Evolutionary conservation across 306 rosid species (phyloP).

Genomic region (Glycine soja): DNA sequence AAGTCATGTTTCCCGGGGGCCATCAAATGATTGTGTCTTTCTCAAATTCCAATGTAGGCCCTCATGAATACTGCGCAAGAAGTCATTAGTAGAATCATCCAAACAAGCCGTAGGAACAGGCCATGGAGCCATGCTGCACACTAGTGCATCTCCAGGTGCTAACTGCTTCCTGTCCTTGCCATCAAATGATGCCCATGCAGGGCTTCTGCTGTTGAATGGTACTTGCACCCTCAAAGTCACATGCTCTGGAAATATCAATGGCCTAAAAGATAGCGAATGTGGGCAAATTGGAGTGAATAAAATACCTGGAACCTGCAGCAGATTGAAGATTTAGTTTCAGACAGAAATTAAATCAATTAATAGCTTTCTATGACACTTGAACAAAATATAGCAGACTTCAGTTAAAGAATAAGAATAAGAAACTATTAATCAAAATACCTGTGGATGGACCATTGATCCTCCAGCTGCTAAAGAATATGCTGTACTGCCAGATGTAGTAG

Average conservation of each 20-base stretch:
- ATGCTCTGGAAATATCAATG: slow-evolving; percentile 87
- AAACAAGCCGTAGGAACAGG: slow-evolving; percentile 96
- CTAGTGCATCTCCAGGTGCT: slow-evolving; percentile 91
- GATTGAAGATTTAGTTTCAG: too few species aligned
- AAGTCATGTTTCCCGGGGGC: slow-evolving; percentile 69
- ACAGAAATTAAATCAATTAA: too few species aligned
- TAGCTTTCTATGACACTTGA: too few species aligned
- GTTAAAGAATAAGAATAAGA: slow-evolving; percentile 1
- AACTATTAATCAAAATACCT: slow-evolving; percentile 59
- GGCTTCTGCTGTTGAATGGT: slow-evolving; percentile 87
- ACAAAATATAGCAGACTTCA: too few species aligned
- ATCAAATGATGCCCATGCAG: slow-evolving; percentile 97
- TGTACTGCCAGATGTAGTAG: slow-evolving; percentile 97
- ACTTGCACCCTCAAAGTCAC: slow-evolving; percentile 87
- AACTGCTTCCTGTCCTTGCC: slow-evolving; percentile 88
- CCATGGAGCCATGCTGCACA: slow-evolving; percentile 98
- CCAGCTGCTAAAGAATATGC: slow-evolving; percentile 99
- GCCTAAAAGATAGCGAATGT: slow-evolving; percentile 90
- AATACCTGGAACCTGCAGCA: slow-evolving; percentile 91
- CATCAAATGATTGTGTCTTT: slow-evolving; percentile 81
- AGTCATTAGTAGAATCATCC: slow-evolving; percentile 85
- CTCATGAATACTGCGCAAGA: slow-evolving; percentile 88
- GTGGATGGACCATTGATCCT: slow-evolving; percentile 99
- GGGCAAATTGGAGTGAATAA: slow-evolving; percentile 78
- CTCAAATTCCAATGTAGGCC: slow-evolving; percentile 98